phyloP scores from a whole-genome alignment of 1,139 yeast species.

The Hyphopichia wangnamkhiaoensis region DNA sequence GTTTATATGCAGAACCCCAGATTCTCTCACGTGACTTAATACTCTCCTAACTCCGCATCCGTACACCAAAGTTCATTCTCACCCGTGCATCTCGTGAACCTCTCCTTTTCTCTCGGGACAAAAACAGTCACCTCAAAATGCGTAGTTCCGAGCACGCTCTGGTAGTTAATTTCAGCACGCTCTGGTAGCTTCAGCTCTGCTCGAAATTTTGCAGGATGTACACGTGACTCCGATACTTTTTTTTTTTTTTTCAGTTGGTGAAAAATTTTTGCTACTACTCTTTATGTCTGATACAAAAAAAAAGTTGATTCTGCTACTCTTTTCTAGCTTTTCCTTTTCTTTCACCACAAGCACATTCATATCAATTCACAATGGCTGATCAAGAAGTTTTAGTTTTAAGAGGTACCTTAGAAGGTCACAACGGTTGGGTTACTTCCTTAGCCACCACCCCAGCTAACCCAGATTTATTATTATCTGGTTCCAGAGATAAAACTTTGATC shows the following conservation, averaged over 20 bases:
- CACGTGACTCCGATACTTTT: slow-evolving; percentile 9
- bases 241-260: slow-evolving; percentile 4
- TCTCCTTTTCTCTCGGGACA: slow-evolving; percentile 23
- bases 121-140: slow-evolving; percentile 36
- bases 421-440: slow-evolving; percentile 94
- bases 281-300: too few relatives aligned
- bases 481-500: slow-evolving; percentile 98
- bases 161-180: slow-evolving; percentile 26
- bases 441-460: slow-evolving; percentile 99
- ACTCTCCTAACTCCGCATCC: background rate
- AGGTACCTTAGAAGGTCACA: slow-evolving; percentile 95
- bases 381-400: slow-evolving; percentile 98
- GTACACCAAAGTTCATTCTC: background rate
- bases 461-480: slow-evolving; percentile 96
- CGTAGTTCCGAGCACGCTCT: slow-evolving; percentile 37
- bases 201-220: background rate
- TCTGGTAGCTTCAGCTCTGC: background rate
- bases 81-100: background rate
- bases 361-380: slow-evolving; percentile 51
- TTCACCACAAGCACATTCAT: slow-evolving; percentile 5
- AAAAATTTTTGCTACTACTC: slow-evolving; percentile 8
- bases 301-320: slow-evolving; percentile 7
- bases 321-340: slow-evolving; percentile 9
- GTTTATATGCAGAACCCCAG: background rate
- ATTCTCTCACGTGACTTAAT: background rate